These are phyloP conservation scores for Graphilbum ipis-grandicollis DNA, from an alignment of 2,329 filamentous ascomycete species.

Conservation along the genomic window DNA sequence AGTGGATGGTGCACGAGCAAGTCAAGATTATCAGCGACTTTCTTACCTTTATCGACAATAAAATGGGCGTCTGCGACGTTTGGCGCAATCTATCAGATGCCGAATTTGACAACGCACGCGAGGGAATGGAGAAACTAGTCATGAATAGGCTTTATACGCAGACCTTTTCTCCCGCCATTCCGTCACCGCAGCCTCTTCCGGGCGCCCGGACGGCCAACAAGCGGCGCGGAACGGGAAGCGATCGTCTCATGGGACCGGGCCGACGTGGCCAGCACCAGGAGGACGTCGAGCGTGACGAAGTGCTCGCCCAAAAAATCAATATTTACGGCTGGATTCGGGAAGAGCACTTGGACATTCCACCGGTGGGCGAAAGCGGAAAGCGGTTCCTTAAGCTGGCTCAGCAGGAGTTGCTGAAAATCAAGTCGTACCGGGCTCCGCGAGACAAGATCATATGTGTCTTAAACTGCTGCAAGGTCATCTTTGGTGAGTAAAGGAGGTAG, in stretches of 20 bases:
- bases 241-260: constrained; percentile 60
- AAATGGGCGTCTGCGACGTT: constrained; percentile 94
- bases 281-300: constrained; percentile 88
- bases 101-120: constrained; percentile 93
- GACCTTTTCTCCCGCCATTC: constrained; percentile 89
- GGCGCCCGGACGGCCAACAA: constrained; percentile 51
- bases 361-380: constrained; percentile 68
- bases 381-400: constrained; percentile 81
- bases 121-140: constrained; percentile 98
- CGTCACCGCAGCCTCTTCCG: constrained; percentile 57
- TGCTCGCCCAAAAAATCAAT: constrained; percentile 89
- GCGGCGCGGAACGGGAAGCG: constrained; percentile 49
- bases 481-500: constrained; percentile 38
- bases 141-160: constrained; percentile 96
- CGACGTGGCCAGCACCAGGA: constrained; percentile 91
- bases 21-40: constrained; percentile 98
- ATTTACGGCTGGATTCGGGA: constrained; percentile 94
- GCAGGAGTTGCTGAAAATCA: constrained; percentile 91
- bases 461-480: constrained; percentile 99
- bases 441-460: constrained; percentile 98
- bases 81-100: constrained; percentile 92
- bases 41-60: constrained; percentile 88
- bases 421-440: constrained; percentile 85
- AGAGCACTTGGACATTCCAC: constrained; percentile 81
- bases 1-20: constrained; percentile 99